A percentile compares a stretch with the other conserved stretches of the same genome.
Conservation (phyloP, 2,329 filamentous ascomycete genomes). For the Colletotrichum abscissum region DNA sequence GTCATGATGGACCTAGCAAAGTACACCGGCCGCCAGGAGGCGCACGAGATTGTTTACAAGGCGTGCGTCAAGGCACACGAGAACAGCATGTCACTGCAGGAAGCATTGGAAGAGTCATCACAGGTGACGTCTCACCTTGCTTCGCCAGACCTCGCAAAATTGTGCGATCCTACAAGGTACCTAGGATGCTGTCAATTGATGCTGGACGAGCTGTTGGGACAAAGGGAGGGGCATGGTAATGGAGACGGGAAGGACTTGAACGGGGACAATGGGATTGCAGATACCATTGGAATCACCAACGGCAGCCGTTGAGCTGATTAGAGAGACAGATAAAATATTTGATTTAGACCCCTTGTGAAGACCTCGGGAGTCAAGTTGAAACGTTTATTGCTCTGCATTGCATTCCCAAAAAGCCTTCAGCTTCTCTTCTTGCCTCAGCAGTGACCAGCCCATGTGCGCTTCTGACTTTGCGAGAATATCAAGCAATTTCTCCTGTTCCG, state of each 20-base stretch:
- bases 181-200: slow-evolving; percentile 36
- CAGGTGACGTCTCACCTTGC: slow-evolving; percentile 55
- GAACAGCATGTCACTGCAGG: slow-evolving; percentile 52
- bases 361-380: too few species aligned
- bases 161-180: slow-evolving; percentile 35
- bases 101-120: slow-evolving; percentile 51
- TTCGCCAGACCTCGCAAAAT: slow-evolving; percentile 38
- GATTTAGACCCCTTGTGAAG: too few species aligned
- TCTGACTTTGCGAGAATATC: not conserved
- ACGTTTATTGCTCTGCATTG: not conserved
- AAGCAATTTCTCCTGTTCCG: not conserved
- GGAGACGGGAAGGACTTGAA: not conserved
- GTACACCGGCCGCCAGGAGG: slow-evolving; percentile 61
- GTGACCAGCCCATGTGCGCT: not conserved
- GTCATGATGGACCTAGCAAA: slow-evolving; percentile 71
- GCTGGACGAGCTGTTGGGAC: slow-evolving; percentile 31
- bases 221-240: not conserved
- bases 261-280: not conserved
- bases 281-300: not conserved
- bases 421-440: not conserved
- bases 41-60: slow-evolving; percentile 67
- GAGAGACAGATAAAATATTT: too few species aligned
- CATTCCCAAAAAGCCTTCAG: not conserved
- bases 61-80: slow-evolving; percentile 63
- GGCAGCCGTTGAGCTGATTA: not conserved